Evolutionary conservation across 2,329 filamentous ascomycete genomes (phyloP), one percentile per base, ranked within the genome.

Genomic region (Penicillium concentricum): DNA sequence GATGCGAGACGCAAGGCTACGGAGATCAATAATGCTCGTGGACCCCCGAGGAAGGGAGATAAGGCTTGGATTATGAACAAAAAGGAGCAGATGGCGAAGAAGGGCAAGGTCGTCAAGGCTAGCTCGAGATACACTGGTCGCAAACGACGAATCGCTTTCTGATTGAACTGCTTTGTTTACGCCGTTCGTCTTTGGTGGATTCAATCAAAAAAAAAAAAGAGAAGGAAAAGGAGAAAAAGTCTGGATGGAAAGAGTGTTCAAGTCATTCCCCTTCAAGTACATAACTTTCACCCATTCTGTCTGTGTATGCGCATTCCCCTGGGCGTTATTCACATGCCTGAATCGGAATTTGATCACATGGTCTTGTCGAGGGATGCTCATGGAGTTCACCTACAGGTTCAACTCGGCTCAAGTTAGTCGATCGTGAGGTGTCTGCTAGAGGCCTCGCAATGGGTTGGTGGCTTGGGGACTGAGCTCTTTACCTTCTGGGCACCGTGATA

Each of bases 71-170:
- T 82, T 34, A 44, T 77, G 69, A 77, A 79, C 49, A 87, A 89
- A 73, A 97, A 97, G 80, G 92, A 79, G 63, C 91, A 96, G 78
- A 94, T 96, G 89, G 90, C 95, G 76, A 83, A 86, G 60, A 96
- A 97, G 76, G 94, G 94, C 44, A 97, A 94, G 80, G 84, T 97
- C 28, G 93, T 97, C 66, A 97, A 97, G 81, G 79, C 87, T 1
- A 91, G 84, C 54, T 96, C 90, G 50, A 97, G 95, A 76, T 99
- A 96, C 74, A 97, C 93, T 0, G 94, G 93, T 30, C 82, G 94
- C 67, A 96, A 92, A 79, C 84, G 94, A 74, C 85, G 90, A 57
- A 79, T 87, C 53, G 86, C 86, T 32, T 96, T 96, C 73, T 96
- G 79, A 75, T 56, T 28, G 28, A 45, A 43, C 32, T 47, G 24